These are phyloP conservation scores for Gleditsia sinensis DNA, from an alignment of 306 rosid species.

Conservation along the genomic window DNA sequence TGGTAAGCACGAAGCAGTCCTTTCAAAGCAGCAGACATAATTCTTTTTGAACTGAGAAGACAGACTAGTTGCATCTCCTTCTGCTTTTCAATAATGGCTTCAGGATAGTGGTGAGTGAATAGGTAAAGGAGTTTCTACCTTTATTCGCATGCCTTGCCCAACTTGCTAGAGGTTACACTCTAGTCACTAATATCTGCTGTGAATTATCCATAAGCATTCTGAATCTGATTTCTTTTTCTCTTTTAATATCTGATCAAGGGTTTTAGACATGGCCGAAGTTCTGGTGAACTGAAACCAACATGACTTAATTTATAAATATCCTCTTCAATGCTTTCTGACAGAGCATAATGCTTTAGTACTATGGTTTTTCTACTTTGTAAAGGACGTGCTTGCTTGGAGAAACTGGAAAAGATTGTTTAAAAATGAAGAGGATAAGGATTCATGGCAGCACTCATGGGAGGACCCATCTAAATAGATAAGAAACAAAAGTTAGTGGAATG, in stretches of 20 bases:
- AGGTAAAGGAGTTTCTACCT: neutral
- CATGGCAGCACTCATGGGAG: neutral
- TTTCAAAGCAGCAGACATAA: neutral
- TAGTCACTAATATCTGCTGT: neutral
- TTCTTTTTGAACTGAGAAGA: neutral
- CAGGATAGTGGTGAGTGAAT: neutral
- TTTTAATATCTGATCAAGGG: too few species aligned
- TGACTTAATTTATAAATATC: neutral
- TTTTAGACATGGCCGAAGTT: neutral
- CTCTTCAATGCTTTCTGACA: neutral
- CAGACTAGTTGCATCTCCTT: neutral
- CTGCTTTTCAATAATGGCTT: neutral
- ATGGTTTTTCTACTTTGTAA: conserved; percentile 15
- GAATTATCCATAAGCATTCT: neutral
- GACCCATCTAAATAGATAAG: conserved; percentile 26
- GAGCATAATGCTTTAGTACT: neutral
- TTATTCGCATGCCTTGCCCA: neutral
- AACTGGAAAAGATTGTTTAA: neutral
- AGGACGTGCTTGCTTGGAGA: neutral
- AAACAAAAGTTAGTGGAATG: conserved; percentile 48
- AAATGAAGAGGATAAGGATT: neutral
- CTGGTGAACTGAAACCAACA: too few species aligned
- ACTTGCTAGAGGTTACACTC: neutral
- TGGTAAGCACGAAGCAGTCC: neutral
- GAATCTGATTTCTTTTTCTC: neutral